phyloP scores from a whole-genome alignment of 805 yeast genomes.

The Lachancea mirantina region DNA sequence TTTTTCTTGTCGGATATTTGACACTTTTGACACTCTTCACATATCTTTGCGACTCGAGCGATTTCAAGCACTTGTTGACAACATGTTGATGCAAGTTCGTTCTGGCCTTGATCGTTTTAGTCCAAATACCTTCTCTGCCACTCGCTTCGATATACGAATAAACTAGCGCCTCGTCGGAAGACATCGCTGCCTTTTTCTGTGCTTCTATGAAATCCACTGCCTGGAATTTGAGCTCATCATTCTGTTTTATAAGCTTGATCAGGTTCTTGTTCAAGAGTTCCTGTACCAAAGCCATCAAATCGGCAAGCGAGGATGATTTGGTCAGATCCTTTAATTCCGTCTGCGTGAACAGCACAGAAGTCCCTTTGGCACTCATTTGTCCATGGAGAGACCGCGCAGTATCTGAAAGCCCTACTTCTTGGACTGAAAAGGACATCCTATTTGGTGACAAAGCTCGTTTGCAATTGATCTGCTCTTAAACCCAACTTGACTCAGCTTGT shows the following conservation, averaged over 20 bases:
- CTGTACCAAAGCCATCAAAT: constrained; percentile 44
- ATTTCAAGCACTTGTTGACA: constrained; percentile 75
- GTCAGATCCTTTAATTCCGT: constrained; percentile 53
- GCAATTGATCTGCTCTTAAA: too few species aligned
- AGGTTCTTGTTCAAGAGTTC: constrained; percentile 50
- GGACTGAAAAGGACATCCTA: too few species aligned
- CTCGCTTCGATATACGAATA: constrained; percentile 88
- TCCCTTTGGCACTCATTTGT: constrained; percentile 50
- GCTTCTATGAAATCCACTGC: constrained; percentile 73
- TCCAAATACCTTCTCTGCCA: constrained; percentile 95
- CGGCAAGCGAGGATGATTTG: constrained; percentile 36
- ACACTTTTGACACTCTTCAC: constrained; percentile 89
- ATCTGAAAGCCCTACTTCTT: constrained; percentile 27
- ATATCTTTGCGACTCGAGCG: constrained; percentile 69
- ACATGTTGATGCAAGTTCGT: constrained; percentile 88
- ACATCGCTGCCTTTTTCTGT: constrained; percentile 65
- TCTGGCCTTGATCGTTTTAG: constrained; percentile 80
- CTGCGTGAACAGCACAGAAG: constrained; percentile 54
- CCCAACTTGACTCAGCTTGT: too few species aligned
- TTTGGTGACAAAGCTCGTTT: too few species aligned
- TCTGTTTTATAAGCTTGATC: constrained; percentile 60
- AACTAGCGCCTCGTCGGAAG: constrained; percentile 81
- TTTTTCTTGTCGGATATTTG: constrained; percentile 87
- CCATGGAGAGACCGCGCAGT: constrained; percentile 53
- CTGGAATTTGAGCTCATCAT: constrained; percentile 64